Percentiles rank a stretch among this genome's conserved stretches.
Evolutionary conservation across 805 yeast species (phyloP).

Genomic region (Lipomyces sp.): DNA sequence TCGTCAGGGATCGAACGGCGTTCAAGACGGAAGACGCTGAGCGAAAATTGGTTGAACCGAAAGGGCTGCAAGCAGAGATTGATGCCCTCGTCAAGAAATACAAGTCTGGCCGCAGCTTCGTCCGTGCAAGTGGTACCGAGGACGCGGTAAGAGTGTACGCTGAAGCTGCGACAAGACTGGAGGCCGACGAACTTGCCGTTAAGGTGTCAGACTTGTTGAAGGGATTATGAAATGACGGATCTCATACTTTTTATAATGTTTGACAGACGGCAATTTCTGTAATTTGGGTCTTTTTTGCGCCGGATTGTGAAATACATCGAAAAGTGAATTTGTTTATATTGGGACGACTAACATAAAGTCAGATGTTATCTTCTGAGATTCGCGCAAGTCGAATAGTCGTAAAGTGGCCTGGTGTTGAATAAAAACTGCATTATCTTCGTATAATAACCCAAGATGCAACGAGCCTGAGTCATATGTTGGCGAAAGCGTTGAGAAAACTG

Average conservation of each 20-base stretch:
- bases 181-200: conserved; percentile 54
- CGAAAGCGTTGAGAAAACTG: too few relatives aligned
- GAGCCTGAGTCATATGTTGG: too few relatives aligned
- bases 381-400: background rate
- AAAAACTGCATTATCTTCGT: too few relatives aligned
- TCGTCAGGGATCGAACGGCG: conserved; percentile 77
- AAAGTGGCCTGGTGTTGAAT: too few relatives aligned
- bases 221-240: conserved; percentile 13
- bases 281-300: background rate
- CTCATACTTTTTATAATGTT: background rate
- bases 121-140: conserved; percentile 96
- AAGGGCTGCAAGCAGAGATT: conserved; percentile 73
- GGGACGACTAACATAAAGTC: background rate
- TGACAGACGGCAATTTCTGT: background rate
- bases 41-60: conserved; percentile 75
- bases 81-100: conserved; percentile 65
- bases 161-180: conserved; percentile 66
- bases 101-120: conserved; percentile 79
- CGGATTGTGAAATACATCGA: background rate
- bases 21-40: conserved; percentile 92
- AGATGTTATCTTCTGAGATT: too few relatives aligned
- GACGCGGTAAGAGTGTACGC: conserved; percentile 96
- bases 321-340: background rate
- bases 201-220: conserved; percentile 42
- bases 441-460: too few relatives aligned